A percentile compares a stretch with the other conserved stretches of the same genome.
Evolutionary conservation across 768 basidiomycete genomes (phyloP).

Genomic region (Cantharellus anzutake): DNA sequence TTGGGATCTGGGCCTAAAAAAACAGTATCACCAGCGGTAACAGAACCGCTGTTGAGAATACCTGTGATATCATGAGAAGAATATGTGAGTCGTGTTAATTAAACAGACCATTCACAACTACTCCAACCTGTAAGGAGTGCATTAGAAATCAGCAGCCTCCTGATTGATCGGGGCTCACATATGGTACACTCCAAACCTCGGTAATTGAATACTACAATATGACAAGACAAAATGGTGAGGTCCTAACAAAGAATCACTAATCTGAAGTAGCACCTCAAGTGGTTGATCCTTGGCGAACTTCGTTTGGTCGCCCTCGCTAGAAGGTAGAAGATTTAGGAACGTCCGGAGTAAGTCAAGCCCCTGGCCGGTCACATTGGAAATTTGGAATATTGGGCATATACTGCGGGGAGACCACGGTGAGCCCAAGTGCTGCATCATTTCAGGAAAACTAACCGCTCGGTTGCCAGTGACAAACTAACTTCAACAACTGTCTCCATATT

Average conservation of each 20-base stretch:
- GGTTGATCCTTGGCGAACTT: conserved; percentile 68
- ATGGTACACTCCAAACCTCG: conserved; percentile 23
- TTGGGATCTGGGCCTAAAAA: conserved; percentile 84
- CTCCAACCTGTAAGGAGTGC: not conserved
- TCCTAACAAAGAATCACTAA: not conserved
- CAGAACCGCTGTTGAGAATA: conserved; percentile 53
- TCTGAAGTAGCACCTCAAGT: conserved; percentile 36
- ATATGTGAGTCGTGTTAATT: not conserved
- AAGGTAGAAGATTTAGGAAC: conserved; percentile 79
- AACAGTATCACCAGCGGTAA: conserved; percentile 65
- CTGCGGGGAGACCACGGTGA: not conserved
- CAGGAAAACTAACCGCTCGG: conserved; percentile 34
- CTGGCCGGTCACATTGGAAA: conserved; percentile 91
- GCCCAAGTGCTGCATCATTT: not conserved
- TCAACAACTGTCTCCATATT: conserved; percentile 67
- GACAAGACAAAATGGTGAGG: not conserved
- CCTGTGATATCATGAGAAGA: conserved; percentile 18
- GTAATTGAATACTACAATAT: conserved; percentile 53
- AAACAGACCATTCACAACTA: not conserved
- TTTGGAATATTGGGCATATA: conserved; percentile 81
- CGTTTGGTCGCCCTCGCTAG: conserved; percentile 66
- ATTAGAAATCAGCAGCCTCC: not conserved
- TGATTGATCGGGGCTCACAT: conserved; percentile 5
- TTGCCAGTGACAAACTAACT: conserved; percentile 50
- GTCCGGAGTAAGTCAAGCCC: conserved; percentile 69